These are phyloP conservation scores for Rhizopogon vinicolor DNA, from an alignment of 768 basidiomycete species.

Conservation along the genomic window DNA sequence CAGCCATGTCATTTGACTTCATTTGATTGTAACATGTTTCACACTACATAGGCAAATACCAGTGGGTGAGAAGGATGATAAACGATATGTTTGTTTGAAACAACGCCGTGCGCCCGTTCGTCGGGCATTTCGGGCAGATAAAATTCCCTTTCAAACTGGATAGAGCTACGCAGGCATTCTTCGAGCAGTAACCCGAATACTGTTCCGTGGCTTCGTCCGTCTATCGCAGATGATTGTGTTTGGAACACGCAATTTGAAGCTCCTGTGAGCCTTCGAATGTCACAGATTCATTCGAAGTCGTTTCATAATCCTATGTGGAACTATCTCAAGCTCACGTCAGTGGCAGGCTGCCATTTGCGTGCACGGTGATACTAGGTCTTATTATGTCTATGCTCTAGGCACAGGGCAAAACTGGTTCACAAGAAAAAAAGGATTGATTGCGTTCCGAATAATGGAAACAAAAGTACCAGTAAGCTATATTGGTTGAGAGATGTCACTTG, in stretches of 20 bases:
- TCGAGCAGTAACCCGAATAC: too few species aligned
- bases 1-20: too few species aligned
- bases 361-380: neutral
- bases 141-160: too few species aligned
- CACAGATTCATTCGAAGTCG: neutral
- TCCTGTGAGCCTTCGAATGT: neutral
- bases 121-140: too few species aligned
- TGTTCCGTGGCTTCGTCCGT: neutral
- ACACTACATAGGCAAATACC: too few species aligned
- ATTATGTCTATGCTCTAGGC: neutral
- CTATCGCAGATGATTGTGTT: neutral
- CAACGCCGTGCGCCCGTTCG: too few species aligned
- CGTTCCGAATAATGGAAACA: neutral
- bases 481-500: neutral
- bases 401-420: too few species aligned
- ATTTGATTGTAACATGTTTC: too few species aligned
- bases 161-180: too few species aligned
- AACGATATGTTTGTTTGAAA: too few species aligned
- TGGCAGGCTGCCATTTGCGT: neutral
- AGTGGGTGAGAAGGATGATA: too few species aligned
- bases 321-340: neutral
- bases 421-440: neutral
- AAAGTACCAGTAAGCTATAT: neutral
- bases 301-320: neutral
- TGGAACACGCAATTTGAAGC: neutral